Evolutionary conservation across 2,329 filamentous ascomycete species (phyloP).

Genomic region (Arthroderma sp.): DNA sequence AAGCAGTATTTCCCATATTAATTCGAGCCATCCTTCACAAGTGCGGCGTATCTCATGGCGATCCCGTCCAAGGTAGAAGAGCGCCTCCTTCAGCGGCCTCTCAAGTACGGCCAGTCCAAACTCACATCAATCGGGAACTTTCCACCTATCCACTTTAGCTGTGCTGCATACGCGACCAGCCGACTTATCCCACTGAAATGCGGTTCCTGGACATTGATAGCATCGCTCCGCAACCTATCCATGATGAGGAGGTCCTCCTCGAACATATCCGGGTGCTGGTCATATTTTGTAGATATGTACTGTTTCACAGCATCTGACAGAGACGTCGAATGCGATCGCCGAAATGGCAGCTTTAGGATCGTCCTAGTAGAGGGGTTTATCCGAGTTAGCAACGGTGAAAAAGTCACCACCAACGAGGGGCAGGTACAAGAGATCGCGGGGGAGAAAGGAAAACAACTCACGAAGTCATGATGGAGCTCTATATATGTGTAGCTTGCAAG

Average conservation of each 20-base stretch:
- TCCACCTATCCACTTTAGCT: conserved; percentile 81
- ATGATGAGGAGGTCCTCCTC: conserved; percentile 75
- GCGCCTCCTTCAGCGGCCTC: neutral
- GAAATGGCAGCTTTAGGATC: conserved; percentile 68
- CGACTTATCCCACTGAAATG: conserved; percentile 77
- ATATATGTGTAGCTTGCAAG: neutral
- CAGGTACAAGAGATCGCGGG: neutral
- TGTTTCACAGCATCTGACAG: conserved; percentile 74
- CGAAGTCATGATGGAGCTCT: conserved; percentile 6
- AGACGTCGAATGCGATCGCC: conserved; percentile 65
- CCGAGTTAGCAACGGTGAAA: neutral
- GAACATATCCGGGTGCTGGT: conserved; percentile 97
- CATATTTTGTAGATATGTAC: conserved; percentile 97
- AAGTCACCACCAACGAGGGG: neutral
- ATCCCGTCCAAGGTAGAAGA: no score
- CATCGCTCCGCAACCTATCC: conserved; percentile 68
- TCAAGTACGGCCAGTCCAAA: conserved; percentile 10
- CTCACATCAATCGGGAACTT: conserved; percentile 91
- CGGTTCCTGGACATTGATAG: conserved; percentile 77
- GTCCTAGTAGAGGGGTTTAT: conserved; percentile 19
- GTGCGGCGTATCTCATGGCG: no score
- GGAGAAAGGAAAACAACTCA: conserved; percentile 1
- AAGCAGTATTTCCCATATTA: neutral
- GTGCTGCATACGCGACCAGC: conserved; percentile 80
- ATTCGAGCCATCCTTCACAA: neutral